A percentile compares a stretch with the other conserved stretches of the same genome.
Conservation (phyloP, 768 basidiomycete species). For the Auriscalpium microsporum region DNA sequence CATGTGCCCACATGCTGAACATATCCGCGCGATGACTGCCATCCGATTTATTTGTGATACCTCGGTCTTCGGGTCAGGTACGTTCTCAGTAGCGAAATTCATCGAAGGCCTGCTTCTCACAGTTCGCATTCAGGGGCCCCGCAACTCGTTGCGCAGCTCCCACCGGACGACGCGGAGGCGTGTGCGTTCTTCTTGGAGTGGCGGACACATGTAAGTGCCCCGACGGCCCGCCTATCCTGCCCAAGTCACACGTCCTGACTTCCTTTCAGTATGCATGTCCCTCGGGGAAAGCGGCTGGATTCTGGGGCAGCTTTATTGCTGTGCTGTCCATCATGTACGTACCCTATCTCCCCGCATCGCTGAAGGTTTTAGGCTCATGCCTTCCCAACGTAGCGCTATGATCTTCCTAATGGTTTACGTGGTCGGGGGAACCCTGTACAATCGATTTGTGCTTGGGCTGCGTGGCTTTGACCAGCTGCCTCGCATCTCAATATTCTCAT, state of each 20-base stretch:
- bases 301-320: constrained; percentile 41
- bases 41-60: constrained; percentile 75
- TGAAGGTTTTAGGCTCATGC: neutral
- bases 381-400: constrained; percentile 34
- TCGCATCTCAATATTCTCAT: constrained; percentile 37
- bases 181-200: constrained; percentile 82
- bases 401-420: constrained; percentile 57
- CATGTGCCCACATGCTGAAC: constrained; percentile 41
- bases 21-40: constrained; percentile 49
- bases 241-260: neutral
- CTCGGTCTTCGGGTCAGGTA: constrained; percentile 48
- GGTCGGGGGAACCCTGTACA: constrained; percentile 64
- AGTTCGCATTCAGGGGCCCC: constrained; percentile 32
- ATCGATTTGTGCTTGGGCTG: constrained; percentile 64
- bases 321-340: constrained; percentile 53
- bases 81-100: constrained; percentile 8
- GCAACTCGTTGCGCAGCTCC: constrained; percentile 57
- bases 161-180: constrained; percentile 53
- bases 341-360: constrained; percentile 9
- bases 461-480: constrained; percentile 71
- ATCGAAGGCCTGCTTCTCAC: neutral
- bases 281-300: constrained; percentile 44
- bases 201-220: constrained; percentile 58
- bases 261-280: constrained; percentile 59
- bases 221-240: neutral